These are phyloP conservation scores for Mycena crocata DNA, from an alignment of 768 basidiomycete species.

Conservation along the genomic window DNA sequence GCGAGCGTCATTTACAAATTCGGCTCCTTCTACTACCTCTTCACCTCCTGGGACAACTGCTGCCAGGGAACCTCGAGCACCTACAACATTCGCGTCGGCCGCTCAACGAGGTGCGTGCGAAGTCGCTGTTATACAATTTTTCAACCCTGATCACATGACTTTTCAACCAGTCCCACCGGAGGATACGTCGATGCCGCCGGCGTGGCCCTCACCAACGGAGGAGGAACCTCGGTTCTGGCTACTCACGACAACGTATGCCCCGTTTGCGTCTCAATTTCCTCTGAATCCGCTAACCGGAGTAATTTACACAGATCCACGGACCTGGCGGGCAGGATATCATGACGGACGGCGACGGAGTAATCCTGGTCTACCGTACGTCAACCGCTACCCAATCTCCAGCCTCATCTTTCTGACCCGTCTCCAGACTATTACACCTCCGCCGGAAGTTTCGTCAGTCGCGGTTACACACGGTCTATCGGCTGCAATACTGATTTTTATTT, in stretches of 20 bases:
- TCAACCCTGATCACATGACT: no score
- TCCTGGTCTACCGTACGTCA: slow-evolving; percentile 63
- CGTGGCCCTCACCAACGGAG: slow-evolving; percentile 57
- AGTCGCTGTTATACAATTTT: no score
- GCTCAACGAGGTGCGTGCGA: slow-evolving; percentile 55
- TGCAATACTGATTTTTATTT: background rate
- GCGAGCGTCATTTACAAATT: slow-evolving; percentile 58
- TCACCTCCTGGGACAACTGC: slow-evolving; percentile 67
- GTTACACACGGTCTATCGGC: background rate
- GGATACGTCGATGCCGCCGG: slow-evolving; percentile 62
- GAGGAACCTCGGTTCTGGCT: slow-evolving; percentile 63
- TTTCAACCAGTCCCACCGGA: no score
- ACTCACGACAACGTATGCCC: slow-evolving; percentile 54
- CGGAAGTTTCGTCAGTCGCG: slow-evolving; percentile 53
- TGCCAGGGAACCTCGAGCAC: slow-evolving; percentile 63
- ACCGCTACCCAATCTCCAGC: background rate
- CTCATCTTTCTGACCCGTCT: background rate
- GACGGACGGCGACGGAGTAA: slow-evolving; percentile 56
- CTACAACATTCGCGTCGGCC: slow-evolving; percentile 70
- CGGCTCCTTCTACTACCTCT: slow-evolving; percentile 64
- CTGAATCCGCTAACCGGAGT: no score
- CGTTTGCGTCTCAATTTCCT: background rate
- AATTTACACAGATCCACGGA: slow-evolving; percentile 54
- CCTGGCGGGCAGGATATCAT: slow-evolving; percentile 68
- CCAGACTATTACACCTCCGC: slow-evolving; percentile 64